Evolutionary conservation across 164 flowering plant genomes (phyloP).

Genomic region (Saururus chinensis): DNA sequence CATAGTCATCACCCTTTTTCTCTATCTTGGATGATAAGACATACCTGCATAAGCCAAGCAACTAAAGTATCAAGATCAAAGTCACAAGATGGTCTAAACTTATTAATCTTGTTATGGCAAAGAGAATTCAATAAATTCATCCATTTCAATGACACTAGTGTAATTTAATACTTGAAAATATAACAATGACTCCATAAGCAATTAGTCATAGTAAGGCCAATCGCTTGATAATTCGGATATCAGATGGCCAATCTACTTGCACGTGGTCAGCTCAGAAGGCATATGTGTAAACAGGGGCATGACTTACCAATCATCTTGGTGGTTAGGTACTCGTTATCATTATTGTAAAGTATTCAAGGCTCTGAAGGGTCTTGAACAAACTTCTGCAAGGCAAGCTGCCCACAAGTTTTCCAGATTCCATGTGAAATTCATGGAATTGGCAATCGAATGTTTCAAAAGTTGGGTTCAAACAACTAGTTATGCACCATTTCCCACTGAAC

Average conservation of each 20-base stretch:
- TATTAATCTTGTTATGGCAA: no score
- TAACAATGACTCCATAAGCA: no score
- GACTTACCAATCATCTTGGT: no score
- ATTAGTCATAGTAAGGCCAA: no score
- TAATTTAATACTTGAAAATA: no score
- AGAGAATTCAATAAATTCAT: no score
- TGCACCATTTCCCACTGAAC: slow-evolving; percentile 92
- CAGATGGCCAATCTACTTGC: no score
- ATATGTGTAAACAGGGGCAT: neutral
- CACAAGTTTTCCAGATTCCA: slow-evolving; percentile 57
- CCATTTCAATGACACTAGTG: no score
- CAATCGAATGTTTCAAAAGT: slow-evolving; percentile 85
- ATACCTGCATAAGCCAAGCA: slow-evolving; percentile 47
- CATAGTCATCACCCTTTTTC: slow-evolving; percentile 66
- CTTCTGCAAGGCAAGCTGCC: no score
- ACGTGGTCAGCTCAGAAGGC: no score
- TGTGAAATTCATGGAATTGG: slow-evolving; percentile 85
- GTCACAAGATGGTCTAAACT: no score
- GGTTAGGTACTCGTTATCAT: slow-evolving; percentile 85
- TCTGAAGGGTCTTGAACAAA: slow-evolving; percentile 75
- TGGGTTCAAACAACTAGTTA: slow-evolving; percentile 83
- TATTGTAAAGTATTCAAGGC: slow-evolving; percentile 82
- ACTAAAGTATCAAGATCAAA: neutral
- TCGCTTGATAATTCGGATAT: no score
- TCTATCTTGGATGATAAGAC: slow-evolving; percentile 73